These are phyloP conservation scores for Firmiana major DNA, from an alignment of 345 rosid species.

Conservation along the genomic window DNA sequence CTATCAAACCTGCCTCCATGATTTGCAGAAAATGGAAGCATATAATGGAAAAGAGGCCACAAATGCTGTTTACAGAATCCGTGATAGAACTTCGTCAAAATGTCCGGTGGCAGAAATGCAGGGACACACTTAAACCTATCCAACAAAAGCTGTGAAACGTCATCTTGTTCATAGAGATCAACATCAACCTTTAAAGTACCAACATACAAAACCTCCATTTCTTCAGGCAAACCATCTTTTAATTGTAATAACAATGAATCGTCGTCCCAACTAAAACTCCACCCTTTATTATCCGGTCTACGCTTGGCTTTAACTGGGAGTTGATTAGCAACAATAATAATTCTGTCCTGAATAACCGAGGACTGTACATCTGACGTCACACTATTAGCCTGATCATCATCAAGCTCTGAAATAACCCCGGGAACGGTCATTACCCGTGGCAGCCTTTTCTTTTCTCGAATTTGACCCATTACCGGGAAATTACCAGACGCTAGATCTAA, in stretches of 20 bases:
- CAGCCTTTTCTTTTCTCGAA: constrained; percentile 59
- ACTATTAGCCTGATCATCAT: constrained; percentile 70
- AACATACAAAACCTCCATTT: constrained; percentile 71
- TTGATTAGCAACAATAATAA: constrained; percentile 70
- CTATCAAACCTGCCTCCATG: constrained; percentile 72
- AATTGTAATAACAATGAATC: constrained; percentile 59
- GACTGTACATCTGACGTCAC: constrained; percentile 64
- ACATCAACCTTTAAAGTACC: constrained; percentile 60
- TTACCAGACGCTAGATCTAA: constrained; percentile 84
- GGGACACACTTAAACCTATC: constrained; percentile 75
- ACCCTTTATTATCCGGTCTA: constrained; percentile 67
- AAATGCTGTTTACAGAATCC: constrained; percentile 79
- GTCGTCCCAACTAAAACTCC: constrained; percentile 80
- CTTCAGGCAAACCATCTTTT: constrained; percentile 75
- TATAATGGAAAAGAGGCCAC: constrained; percentile 79
- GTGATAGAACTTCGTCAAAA: constrained; percentile 60
- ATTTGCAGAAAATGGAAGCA: constrained; percentile 64
- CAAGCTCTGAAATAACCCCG: constrained; percentile 73
- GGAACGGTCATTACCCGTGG: constrained; percentile 77
- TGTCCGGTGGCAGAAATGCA: constrained; percentile 63
- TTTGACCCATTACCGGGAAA: constrained; percentile 49
- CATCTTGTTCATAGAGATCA: constrained; percentile 60
- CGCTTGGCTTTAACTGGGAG: constrained; percentile 75
- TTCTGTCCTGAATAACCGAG: constrained; percentile 54
- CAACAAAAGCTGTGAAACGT: constrained; percentile 62